Base-by-base conservation (phyloP, 2,329 filamentous ascomycete species). In the Dactylellina drechsleri region DNA sequence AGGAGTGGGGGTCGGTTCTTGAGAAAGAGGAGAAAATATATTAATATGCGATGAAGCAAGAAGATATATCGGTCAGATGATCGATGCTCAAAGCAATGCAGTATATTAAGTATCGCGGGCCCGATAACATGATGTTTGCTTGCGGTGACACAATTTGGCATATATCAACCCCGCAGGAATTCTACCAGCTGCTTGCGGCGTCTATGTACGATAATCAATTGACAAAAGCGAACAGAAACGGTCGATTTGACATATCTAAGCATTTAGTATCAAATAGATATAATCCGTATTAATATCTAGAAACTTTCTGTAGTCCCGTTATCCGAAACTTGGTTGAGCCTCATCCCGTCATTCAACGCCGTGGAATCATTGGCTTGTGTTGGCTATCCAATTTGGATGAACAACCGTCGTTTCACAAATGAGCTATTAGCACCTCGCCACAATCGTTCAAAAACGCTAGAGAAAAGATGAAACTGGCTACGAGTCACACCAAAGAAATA, bases 401-500 rank as follows among this genome's bases (percentile, higher is more conserved):
- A n/a, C 20, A 15, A 10, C n/a, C 28, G 18, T 41, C 41, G 20
- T 60, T 60, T 18, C 41, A 12, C 31, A 49, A 26, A 43, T 43
- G 41, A 49, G 23, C 31, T 36, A 36, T 36, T 36, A 36, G 31
- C 31, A 36, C 31, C 31, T 36, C 31, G 31, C 31, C 31, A 36
- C 31, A 36, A 8, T 36, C 10, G 12, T 20, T 8, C 20, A 40
- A 57, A n/a, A 10, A 8, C 58, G 52, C 50, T 70, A 52, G 58
- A 57, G 49, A 70, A 68, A 57, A 52, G 49, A 61, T 70, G 66
- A 70, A 70, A 61, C 66, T 28, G 43, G 31, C 56, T 45, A 67
- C 64, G 31, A 36, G 3, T 36, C 31, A 36, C 31, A 18, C 43
- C 16, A 6, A 47, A 47, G 31, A 67, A 36, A 36, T 28, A 52